Evolutionary conservation across 257 asterid species (phyloP), one percentile per base, ranked within the genome.

Genomic region (Solanum bulbocastanum): DNA sequence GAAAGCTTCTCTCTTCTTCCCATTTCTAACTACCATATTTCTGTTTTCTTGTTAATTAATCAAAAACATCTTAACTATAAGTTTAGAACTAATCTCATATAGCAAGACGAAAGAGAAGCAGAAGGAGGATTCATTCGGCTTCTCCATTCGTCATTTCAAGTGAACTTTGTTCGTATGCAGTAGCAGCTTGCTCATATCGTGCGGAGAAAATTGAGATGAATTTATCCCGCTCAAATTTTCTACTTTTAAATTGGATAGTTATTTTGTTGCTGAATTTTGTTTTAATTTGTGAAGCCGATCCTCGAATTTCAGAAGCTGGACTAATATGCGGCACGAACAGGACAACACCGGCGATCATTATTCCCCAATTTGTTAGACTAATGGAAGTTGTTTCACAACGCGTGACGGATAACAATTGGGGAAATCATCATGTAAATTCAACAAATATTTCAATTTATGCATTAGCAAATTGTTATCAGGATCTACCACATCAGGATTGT

Each of bases 371-470:
- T 88, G 92, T 90, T 9, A 65, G 22, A 30, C 92, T 60, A 18
- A 96, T 96, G 99, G 97, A 94, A 72, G 83, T 44, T 27, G 89
- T 96, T 2, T 93, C 98, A 32, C 93, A 92, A 71, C 94, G 72
- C 8, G 93, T 96, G 23, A 92, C 90, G 5, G 89, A 91, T 36
- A 37, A 68, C 36, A 49, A 86, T 37, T 93, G 94, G 95, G 99
- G 98, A 0, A 40, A 16, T 23, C 71, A 87, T 32, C 83, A 92
- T 6, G 49, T 62, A 5, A 91, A 88, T 65, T 66, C 94, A 7
- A 56, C 91, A 6, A 84, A 66, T 40, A 42, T 88, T 4, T 89
- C 94, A 25, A 87, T 96, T 13, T 94, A 91, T 83, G 93, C 91
- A 7, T 65, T 94, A 4, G 95, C 97, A 4, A 96, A 96, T 33